Base-by-base conservation (phyloP, 345 rosid genomes). In the Rhodamnia rubescens region DNA sequence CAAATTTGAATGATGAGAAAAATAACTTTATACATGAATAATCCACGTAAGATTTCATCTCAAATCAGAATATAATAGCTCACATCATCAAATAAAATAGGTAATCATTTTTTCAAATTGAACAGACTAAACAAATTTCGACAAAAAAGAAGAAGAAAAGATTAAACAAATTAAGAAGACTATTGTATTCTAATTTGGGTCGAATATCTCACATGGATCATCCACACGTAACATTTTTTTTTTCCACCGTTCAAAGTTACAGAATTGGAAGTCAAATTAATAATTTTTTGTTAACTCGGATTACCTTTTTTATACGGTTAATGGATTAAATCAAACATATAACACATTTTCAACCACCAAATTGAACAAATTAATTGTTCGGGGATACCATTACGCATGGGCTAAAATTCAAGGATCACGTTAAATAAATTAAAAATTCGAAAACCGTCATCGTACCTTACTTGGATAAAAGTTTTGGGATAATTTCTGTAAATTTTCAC, bases 391-490 rank as follows among this genome's bases (percentile, higher is more conserved):
- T n/a, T 27, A 13, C 12, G n/a, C 4, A 15, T 14, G 29, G 7
- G 1, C 3, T 61, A 29, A 15, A 15, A 27, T 32, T 64, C 0
- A 27, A 3, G 3, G 0, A 27, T 1, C 1, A 13, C 1, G 4
- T 64, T 16, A 8, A 29, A 7, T 0, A 8, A 2, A 64, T 16
- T 0, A 15, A 64, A 64, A 20, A 0, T 29, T 64, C 1, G 6
- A 0, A 8, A 8, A 36, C 2, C 49, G 1, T 8, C 7, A 21
- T 1, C 0, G 22, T 4, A 21, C 7, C 3, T 55, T n/a, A n/a
- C n/a, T n/a, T 8, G 4, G 7, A 1, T 3, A 7, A 21, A 21
- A 21, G 4, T 21, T 0, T 32, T 1, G 42, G 5, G 3, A 15
- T 5, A 0, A 29, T 15, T 0, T 16, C 11, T 0, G 1, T 32